These are phyloP conservation scores for Rutidosis leptorrhynchoides DNA, from an alignment of 129 eudicot species.

Conservation along the genomic window DNA sequence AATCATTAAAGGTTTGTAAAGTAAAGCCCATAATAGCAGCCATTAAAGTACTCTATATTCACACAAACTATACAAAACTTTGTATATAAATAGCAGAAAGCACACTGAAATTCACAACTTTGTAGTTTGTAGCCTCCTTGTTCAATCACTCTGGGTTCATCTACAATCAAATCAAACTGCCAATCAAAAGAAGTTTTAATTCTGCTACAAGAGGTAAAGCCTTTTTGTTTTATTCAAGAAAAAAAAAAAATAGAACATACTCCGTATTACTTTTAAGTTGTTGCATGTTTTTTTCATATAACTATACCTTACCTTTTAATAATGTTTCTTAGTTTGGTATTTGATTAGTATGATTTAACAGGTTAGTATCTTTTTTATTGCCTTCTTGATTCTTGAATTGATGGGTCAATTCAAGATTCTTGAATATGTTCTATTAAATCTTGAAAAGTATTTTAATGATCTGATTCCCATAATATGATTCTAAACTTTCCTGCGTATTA, in stretches of 20 bases:
- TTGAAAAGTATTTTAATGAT: slow-evolving; percentile 37
- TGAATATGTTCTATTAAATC: slow-evolving; percentile 36
- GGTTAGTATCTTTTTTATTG: slow-evolving; percentile 28
- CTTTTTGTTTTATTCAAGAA: slow-evolving; percentile 8
- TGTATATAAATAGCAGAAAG: slow-evolving; percentile 29
- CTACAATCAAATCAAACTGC: slow-evolving; percentile 13
- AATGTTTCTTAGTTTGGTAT: slow-evolving; percentile 19
- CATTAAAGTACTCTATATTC: slow-evolving; percentile 22
- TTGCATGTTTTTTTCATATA: neutral
- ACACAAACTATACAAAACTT: slow-evolving; percentile 24
- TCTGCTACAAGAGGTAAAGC: slow-evolving; percentile 31
- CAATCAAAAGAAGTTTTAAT: slow-evolving; percentile 16
- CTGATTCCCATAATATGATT: slow-evolving; percentile 27
- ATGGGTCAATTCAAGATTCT: slow-evolving; percentile 39
- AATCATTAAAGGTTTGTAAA: slow-evolving; percentile 36
- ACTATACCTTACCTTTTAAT: neutral
- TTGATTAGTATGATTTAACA: slow-evolving; percentile 25
- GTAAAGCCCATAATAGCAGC: slow-evolving; percentile 17
- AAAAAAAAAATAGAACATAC: neutral
- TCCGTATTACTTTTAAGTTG: neutral
- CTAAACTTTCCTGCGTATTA: slow-evolving; percentile 9
- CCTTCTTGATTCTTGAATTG: slow-evolving; percentile 42
- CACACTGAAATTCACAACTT: slow-evolving; percentile 25
- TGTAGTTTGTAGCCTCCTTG: slow-evolving; percentile 26
- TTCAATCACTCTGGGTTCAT: slow-evolving; percentile 23